phyloP scores from a whole-genome alignment of 73 alveolate species.

The Uronychia setigera region DNA sequence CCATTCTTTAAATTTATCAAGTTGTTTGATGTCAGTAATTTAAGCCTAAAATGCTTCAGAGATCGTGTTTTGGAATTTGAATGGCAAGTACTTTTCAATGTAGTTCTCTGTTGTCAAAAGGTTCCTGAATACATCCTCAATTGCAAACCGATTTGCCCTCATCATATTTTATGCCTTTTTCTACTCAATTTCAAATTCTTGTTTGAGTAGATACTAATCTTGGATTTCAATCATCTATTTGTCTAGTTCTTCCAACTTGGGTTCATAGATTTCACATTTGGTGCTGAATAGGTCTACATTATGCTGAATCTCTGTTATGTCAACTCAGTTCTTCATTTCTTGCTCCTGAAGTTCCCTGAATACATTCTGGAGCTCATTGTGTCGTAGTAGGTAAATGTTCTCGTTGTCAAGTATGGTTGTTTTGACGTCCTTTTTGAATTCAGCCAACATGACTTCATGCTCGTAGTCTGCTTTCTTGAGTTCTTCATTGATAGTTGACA shows the following conservation, averaged over 20 bases:
- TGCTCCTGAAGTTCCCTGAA: not conserved
- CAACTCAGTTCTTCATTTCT: not conserved
- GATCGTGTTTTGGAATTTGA: not conserved
- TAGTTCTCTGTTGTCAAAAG: not conserved
- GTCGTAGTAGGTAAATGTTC: not conserved
- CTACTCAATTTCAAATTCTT: not conserved
- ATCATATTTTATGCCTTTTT: too few relatives aligned
- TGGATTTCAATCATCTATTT: not conserved
- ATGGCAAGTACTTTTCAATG: not conserved
- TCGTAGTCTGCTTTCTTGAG: not conserved
- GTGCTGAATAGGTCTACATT: not conserved
- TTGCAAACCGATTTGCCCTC: not conserved
- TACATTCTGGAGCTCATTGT: not conserved
- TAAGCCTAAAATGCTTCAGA: not conserved
- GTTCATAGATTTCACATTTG: not conserved
- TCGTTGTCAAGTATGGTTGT: not conserved
- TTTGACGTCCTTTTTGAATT: not conserved
- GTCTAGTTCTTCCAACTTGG: not conserved
- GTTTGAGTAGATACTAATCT: not conserved
- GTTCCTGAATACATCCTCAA: not conserved
- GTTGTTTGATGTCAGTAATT: not conserved
- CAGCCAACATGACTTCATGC: not conserved
- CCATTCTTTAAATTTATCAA: not conserved
- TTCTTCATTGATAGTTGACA: not conserved
- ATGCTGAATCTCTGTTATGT: not conserved